phyloP scores from a whole-genome alignment of 352 stramenopile species.

The Aphanomyces euteiches region DNA sequence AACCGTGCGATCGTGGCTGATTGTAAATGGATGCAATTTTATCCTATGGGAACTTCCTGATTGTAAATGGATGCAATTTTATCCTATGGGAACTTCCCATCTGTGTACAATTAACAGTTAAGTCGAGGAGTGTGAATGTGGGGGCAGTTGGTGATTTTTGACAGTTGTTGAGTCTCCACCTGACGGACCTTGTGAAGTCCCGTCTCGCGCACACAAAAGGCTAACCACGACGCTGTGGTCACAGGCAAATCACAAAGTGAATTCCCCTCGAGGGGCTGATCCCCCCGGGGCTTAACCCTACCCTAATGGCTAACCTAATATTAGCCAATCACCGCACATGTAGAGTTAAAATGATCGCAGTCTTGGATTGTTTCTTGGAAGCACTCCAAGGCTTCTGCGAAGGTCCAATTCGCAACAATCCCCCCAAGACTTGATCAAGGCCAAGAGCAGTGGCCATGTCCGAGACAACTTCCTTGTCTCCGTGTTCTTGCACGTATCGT shows the following conservation, averaged over 20 bases:
- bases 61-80: no score
- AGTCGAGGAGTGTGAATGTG: no score
- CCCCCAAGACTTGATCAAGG: background rate
- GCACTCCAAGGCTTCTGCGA: slow-evolving; percentile 2
- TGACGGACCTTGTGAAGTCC: no score
- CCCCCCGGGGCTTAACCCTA: background rate
- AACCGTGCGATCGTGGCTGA: no score
- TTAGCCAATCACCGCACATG: no score
- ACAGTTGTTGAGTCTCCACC: slow-evolving; percentile 5
- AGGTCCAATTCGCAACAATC: slow-evolving; percentile 8
- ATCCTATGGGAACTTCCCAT: no score
- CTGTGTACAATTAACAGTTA: no score
- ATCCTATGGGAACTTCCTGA: no score
- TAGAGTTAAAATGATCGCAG: no score
- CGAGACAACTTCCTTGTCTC: background rate
- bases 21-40: no score
- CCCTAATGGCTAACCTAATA: background rate
- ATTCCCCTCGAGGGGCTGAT: slow-evolving; percentile 2
- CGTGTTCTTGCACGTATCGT: background rate
- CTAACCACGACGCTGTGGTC: slow-evolving; percentile 7
- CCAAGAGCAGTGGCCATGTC: background rate
- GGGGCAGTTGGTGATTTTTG: no score
- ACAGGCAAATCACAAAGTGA: slow-evolving; percentile 9
- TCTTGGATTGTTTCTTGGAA: background rate
- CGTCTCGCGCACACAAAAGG: slow-evolving; percentile 1